Conservation (phyloP, 225 moss, liverwort and hornwort genomes). For the Antitrichia curtipendula region DNA sequence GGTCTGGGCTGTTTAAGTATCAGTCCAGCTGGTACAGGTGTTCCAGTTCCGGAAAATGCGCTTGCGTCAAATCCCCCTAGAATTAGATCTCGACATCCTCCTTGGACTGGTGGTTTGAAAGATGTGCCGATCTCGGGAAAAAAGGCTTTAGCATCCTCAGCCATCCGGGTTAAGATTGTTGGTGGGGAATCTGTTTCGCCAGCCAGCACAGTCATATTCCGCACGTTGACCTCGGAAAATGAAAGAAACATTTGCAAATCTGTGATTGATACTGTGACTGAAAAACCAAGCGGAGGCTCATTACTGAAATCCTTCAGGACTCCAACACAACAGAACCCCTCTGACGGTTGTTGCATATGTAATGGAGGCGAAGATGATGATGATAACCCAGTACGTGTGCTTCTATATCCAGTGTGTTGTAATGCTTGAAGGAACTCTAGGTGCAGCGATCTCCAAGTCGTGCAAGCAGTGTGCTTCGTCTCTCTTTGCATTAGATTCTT, state of each 20-base stretch:
- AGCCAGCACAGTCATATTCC: background rate
- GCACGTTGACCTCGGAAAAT: background rate
- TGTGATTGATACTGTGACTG: background rate
- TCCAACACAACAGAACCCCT: background rate
- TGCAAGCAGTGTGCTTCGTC: background rate
- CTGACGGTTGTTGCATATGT: conserved; percentile 64
- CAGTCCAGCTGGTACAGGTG: background rate
- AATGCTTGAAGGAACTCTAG: background rate
- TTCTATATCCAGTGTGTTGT: background rate
- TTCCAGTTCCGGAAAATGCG: background rate
- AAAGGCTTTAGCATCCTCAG: background rate
- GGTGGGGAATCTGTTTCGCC: background rate
- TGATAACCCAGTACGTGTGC: conserved; percentile 33
- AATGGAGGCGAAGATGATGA: conserved; percentile 52
- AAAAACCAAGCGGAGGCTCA: background rate
- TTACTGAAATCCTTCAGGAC: conserved; percentile 5
- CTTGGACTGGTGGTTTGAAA: background rate
- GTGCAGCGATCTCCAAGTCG: background rate
- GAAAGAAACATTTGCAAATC: background rate
- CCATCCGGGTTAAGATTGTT: background rate
- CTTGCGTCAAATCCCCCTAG: background rate
- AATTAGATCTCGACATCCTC: background rate
- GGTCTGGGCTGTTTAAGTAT: background rate
- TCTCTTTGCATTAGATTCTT: background rate
- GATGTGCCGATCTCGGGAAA: background rate